Evolutionary conservation across 2,329 filamentous ascomycete genomes (phyloP), one percentile per base, ranked within the genome.

Genomic region (Sporothrix phasma): DNA sequence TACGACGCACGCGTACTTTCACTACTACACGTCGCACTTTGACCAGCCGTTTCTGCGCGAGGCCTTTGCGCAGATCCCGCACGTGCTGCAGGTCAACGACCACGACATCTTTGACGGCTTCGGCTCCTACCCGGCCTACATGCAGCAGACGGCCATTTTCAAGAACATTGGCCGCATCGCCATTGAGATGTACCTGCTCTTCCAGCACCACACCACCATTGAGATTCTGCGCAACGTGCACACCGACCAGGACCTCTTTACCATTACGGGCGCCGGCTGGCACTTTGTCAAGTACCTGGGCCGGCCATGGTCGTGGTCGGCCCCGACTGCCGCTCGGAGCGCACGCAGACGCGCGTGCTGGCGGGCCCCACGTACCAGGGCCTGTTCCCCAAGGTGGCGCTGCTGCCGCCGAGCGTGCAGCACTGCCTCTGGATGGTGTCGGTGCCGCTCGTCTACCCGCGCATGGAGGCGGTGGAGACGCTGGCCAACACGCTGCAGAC

Each of bases 31-130:
- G 1, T 96, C 92, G 69, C 93, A 97, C 74, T 97, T 99, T 73
- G 94, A 99, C 73, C 94, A 99, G 75, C 92, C 93, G 6, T 93
- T 95, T 74, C 76, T 99, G 69, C 82, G 94, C 66, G 94, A 99
- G 75, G 92, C 93, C 0, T 99, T 96, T 78, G 94, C 94, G 24
- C 94, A 99, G 77, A 97, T 99, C 67, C 94, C 94, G 46, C 92
- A 97, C 72, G 80, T 99, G 62, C 81, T 95, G 70, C 91, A 95
- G 73, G 86, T 99, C 62, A 92, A 99, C 72, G 94, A 97, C 71
- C 94, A 97, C 74, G 94, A 99, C 70, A 97, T 99, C 91, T 99
- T 99, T 70, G 94, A 99, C 72, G 94, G 94, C 29, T 99, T 94
- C 70, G 94, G 94, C 34, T 96, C 92, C 1, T 99, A 97, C 71